Conservation (phyloP, 1,284 basidiomycete species). For the Rhodofomes roseus region DNA sequence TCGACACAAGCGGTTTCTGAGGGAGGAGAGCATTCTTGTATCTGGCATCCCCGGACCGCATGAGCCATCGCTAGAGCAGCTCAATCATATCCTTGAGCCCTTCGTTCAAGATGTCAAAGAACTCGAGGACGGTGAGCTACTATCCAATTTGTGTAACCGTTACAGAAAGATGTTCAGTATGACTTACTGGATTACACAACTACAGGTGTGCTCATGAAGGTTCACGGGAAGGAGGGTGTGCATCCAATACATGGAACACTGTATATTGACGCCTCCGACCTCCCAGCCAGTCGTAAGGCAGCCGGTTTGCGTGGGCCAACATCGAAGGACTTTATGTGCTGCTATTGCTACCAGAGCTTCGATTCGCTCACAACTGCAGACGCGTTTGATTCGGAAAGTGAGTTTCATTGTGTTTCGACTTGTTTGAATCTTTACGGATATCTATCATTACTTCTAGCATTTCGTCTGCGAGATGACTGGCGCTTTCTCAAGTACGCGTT, state of each 20-base stretch:
- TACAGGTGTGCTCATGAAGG: too few species aligned
- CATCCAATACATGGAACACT: constrained; percentile 6
- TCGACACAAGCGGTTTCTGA: constrained; percentile 11
- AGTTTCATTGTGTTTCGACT: not conserved
- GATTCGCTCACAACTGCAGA: not conserved
- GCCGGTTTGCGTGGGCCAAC: constrained; percentile 5
- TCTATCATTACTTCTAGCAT: not conserved
- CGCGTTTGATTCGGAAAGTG: constrained; percentile 4
- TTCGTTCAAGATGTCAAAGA: too few species aligned
- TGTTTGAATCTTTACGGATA: too few species aligned
- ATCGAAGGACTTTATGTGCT: constrained; percentile 8
- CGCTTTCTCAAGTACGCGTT: constrained; percentile 17
- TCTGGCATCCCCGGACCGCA: constrained; percentile 13
- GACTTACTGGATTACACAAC: too few species aligned
- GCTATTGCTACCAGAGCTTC: constrained; percentile 7
- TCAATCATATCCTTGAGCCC: too few species aligned
- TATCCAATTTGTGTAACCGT: too few species aligned
- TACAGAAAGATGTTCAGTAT: too few species aligned
- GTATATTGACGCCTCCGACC: constrained; percentile 10
- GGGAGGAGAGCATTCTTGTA: constrained; percentile 16
- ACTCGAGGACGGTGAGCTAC: too few species aligned
- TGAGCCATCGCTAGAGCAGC: too few species aligned
- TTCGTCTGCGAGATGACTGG: constrained; percentile 8
- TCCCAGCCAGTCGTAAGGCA: constrained; percentile 16
- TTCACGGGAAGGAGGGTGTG: too few species aligned